Base-by-base conservation (phyloP, 2,329 filamentous ascomycete genomes). In the Hymenoscyphus fructigenus region DNA sequence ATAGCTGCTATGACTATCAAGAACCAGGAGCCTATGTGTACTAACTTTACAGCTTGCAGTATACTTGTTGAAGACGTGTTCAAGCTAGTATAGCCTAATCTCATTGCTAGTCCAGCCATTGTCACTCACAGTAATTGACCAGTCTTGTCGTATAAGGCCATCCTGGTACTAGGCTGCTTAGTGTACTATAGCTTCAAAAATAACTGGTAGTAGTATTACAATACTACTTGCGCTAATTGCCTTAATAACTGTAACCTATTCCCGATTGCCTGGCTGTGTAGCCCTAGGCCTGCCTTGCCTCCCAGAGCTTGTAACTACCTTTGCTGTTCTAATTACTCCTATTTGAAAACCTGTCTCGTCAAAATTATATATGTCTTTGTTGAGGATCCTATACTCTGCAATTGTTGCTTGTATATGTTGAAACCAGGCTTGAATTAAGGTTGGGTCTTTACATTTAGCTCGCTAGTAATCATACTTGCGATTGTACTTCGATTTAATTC, bases 261-360 rank as follows among this genome's bases (percentile, higher is more conserved):
- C n/a, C n/a, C n/a, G n/a, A n/a, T n/a, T n/a, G n/a, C n/a, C n/a
- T n/a, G n/a, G n/a, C n/a, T n/a, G n/a, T n/a, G n/a, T n/a, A n/a
- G n/a, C n/a, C n/a, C n/a, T n/a, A n/a, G n/a, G n/a, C n/a, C n/a
- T n/a, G n/a, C n/a, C n/a, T n/a, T n/a, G n/a, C n/a, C n/a, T n/a
- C n/a, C n/a, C n/a, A n/a, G n/a, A n/a, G 65, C n/a, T 57, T 41
- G 63, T 72, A 60, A 73, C 57, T 15, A 72, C 70, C 53, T 61
- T 72, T 32, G 50, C 65, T 44, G 62, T 67, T n/a, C 34, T 36
- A 29, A 70, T 69, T 5, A 66, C 57, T n/a, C 71, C 67, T 38
- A 74, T 71, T 56, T 59, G 17, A 63, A 74, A 73, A 47, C 71
- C 67, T 32, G 64, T 70, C 53, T 72, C 65, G 63, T 73, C 47